Conservation (phyloP, 331 rosid species). For the Telfairia occidentalis region DNA sequence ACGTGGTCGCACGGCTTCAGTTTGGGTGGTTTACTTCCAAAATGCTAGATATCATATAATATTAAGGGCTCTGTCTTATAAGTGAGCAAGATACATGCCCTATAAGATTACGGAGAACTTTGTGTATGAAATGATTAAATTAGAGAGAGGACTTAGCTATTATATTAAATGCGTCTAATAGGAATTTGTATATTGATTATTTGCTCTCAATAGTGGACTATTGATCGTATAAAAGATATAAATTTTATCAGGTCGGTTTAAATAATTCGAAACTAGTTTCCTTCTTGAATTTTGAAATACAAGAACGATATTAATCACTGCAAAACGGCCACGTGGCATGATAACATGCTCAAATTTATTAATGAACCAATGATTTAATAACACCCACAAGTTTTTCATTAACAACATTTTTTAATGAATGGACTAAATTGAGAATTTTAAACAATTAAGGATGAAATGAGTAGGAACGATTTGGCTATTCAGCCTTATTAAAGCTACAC, state of each 20-base stretch:
- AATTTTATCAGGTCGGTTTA: neutral
- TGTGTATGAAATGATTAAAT: neutral
- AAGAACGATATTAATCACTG: too few relatives aligned
- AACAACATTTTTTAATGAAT: too few relatives aligned
- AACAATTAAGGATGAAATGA: too few relatives aligned
- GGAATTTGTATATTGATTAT: neutral
- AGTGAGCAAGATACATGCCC: neutral
- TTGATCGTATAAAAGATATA: neutral
- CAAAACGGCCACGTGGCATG: too few relatives aligned
- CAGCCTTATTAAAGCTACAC: too few relatives aligned
- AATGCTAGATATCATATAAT: neutral
- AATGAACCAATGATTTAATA: too few relatives aligned
- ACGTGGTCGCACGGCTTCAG: conserved; percentile 8
- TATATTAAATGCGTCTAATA: neutral
- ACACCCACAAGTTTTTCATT: too few relatives aligned
- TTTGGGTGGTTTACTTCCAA: neutral
- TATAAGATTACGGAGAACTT: neutral
- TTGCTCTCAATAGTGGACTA: neutral
- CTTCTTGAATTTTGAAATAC: too few relatives aligned
- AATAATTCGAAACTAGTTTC: neutral
- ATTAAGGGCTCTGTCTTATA: neutral
- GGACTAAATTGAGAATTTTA: too few relatives aligned
- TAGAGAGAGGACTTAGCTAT: neutral
- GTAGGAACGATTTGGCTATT: too few relatives aligned
- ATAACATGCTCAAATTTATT: too few relatives aligned